Base-by-base conservation (phyloP, 257 asterid species). In the Capsicum pubescens region DNA sequence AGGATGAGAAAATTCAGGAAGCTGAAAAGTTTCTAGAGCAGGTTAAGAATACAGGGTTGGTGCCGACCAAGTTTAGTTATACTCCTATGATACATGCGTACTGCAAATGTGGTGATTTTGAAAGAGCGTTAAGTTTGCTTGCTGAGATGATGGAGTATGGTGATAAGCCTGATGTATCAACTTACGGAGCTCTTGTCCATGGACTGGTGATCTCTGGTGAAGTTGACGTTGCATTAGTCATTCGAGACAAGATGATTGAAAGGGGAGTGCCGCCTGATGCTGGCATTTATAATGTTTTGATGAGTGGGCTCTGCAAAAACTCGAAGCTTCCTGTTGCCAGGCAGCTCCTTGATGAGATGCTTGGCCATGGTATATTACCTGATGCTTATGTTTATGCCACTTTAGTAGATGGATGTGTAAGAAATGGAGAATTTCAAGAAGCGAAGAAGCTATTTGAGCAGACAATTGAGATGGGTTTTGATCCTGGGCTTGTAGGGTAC, bases 201-300 rank as follows among this genome's bases (percentile, higher is more conserved):
- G 98, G 99, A 32, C 86, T 94, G 42, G 97, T 96, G 84, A 89
- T 79, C 82, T 81, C 91, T 83, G 97, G 98, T 57, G 97, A 94
- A 79, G 86, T 96, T 84, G 93, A 93, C 63, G 90, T 91, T 88
- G 98, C 98, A 68, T 85, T 96, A 71, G 86, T 89, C 26, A 84
- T 96, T 79, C 94, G 93, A 71, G 91, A 89, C 80, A 90, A 89
- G 87, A 93, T 96, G 94, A 89, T 90, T 63, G 94, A 89, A 86
- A 91, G 92, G 88, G 97, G 95, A 79, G 84, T 89, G 14, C 63
- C 46, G 60, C 98, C 94, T 32, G 98, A 96, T 86, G 88, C 98
- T 7, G 90, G 93, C 87, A 92, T 94, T 83, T 96, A 94, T 89
- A 96, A 96, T 86, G 91, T 91, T 69, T 83, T 96, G 91, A 92